phyloP scores from a whole-genome alignment of 192 early-diverging fungal species.

The Kappamyces sp. region DNA sequence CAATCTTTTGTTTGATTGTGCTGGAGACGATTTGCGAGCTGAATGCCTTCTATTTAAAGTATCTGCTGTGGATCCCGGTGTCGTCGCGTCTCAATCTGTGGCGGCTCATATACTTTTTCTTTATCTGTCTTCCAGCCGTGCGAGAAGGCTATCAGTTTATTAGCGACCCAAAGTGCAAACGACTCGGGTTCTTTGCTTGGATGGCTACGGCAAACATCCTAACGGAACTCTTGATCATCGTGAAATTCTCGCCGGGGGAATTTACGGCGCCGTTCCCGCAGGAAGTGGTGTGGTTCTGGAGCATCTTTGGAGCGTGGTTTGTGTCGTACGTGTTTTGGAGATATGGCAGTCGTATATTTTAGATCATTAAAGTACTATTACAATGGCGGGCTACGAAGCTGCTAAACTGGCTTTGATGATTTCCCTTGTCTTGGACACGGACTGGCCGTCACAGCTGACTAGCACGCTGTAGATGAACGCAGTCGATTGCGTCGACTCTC shows the following conservation, averaged over 20 bases:
- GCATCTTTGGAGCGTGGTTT: conserved; percentile 48
- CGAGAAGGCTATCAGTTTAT: conserved; percentile 91
- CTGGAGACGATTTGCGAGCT: conserved; percentile 76
- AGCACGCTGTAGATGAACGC: too few relatives aligned
- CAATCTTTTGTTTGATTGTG: conserved; percentile 59
- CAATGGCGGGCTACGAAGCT: too few relatives aligned
- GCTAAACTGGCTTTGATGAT: too few relatives aligned
- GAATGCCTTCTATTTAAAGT: conserved; percentile 94
- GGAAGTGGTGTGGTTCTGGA: conserved; percentile 70
- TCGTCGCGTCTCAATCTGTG: conserved; percentile 74
- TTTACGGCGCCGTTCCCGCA: conserved; percentile 74
- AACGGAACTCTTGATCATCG: conserved; percentile 84
- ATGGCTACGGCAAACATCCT: conserved; percentile 76
- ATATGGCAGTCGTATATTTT: conserved; percentile 19
- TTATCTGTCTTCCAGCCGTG: conserved; percentile 78
- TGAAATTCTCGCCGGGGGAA: conserved; percentile 85
- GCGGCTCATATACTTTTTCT: conserved; percentile 73
- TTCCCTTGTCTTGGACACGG: too few relatives aligned
- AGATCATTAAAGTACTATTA: too few relatives aligned
- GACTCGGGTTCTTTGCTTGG: conserved; percentile 93
- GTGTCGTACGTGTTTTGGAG: conserved; percentile 70
- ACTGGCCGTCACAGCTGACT: too few relatives aligned
- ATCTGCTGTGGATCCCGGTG: conserved; percentile 85
- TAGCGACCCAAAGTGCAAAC: conserved; percentile 67
- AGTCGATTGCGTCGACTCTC: conserved; percentile 31